phyloP scores from a whole-genome alignment of 169 alveolate species.

The Plasmodium gonderi region DNA sequence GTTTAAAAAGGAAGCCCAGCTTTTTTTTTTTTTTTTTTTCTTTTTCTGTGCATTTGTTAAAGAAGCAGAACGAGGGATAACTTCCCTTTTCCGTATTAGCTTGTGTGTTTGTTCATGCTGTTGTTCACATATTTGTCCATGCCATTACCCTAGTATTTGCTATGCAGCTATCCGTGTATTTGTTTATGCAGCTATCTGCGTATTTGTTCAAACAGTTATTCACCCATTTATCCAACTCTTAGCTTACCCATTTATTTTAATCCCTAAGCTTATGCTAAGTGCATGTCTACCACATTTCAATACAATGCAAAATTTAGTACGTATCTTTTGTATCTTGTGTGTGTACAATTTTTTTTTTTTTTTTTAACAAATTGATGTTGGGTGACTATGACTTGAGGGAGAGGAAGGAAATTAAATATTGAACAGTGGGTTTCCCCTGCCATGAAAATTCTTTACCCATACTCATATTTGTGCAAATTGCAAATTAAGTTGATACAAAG shows the following conservation, averaged over 20 bases:
- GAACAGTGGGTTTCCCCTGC: not conserved
- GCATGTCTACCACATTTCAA: not conserved
- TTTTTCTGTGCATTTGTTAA: constrained; percentile 2
- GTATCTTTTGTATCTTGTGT: not conserved
- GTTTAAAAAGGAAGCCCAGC: too few species aligned
- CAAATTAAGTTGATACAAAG: too few species aligned
- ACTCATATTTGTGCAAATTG: too few species aligned
- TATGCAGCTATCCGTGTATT: not conserved
- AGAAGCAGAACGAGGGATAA: not conserved
- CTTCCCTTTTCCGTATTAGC: not conserved
- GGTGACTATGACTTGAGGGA: not conserved
- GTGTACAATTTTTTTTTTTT: not conserved
- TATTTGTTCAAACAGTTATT: not conserved
- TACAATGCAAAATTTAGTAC: not conserved
- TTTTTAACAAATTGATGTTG: not conserved
- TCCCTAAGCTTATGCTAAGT: not conserved
- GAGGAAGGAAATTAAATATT: not conserved
- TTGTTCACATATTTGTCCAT: not conserved
- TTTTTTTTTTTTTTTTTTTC: not conserved
- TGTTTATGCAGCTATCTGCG: not conserved
- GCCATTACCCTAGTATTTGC: not conserved
- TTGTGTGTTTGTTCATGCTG: too few species aligned
- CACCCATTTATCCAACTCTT: not conserved
- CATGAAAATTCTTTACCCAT: too few species aligned
- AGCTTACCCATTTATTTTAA: not conserved